Conservation (phyloP, 192 early-diverging fungal genomes). For the Entomortierella parvispora region DNA sequence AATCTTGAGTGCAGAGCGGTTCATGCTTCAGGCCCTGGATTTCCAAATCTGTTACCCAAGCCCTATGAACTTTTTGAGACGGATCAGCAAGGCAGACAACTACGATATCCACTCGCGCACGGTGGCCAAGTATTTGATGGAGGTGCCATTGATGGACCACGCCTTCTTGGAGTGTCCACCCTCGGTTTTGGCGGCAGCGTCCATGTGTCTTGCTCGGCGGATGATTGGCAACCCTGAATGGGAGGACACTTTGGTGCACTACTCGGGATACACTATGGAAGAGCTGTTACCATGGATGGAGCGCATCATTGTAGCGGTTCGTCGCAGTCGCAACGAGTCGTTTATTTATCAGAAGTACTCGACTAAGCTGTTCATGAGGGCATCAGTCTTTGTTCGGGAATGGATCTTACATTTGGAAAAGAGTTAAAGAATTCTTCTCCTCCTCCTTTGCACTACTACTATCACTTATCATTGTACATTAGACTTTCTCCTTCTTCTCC, state of each 20-base stretch:
- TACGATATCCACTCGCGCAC: conserved; percentile 93
- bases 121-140: conserved; percentile 96
- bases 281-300: conserved; percentile 72
- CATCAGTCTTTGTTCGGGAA: conserved; percentile 81
- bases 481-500: neutral
- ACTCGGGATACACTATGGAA: conserved; percentile 81
- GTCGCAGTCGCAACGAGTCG: conserved; percentile 64
- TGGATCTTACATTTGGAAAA: conserved; percentile 70
- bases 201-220: conserved; percentile 81
- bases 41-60: conserved; percentile 91
- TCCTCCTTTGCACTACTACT: neutral
- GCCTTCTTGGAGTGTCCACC: conserved; percentile 76
- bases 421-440: neutral
- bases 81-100: conserved; percentile 87
- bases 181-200: conserved; percentile 80
- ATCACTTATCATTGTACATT: neutral
- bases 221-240: conserved; percentile 83
- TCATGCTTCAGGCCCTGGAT: conserved; percentile 86
- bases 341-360: conserved; percentile 88
- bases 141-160: conserved; percentile 90
- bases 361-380: conserved; percentile 81
- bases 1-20: conserved; percentile 91
- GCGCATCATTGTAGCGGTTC: conserved; percentile 69
- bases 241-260: conserved; percentile 76
- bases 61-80: conserved; percentile 93